These are phyloP conservation scores for Leccinum barrowsii DNA, from an alignment of 768 basidiomycete genomes.

Conservation along the genomic window DNA sequence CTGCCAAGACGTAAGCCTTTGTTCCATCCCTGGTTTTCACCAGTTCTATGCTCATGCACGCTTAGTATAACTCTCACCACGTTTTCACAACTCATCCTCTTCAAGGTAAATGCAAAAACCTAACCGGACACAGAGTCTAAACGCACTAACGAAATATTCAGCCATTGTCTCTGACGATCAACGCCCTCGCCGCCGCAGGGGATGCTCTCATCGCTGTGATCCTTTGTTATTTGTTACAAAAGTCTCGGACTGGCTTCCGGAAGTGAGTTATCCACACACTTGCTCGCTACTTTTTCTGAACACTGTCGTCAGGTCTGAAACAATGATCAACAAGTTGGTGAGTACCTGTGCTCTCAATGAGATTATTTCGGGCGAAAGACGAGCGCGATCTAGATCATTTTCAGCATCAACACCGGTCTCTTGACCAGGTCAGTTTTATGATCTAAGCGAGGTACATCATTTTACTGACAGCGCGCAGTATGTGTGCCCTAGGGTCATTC, in stretches of 20 bases:
- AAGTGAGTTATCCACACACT: constrained; percentile 23
- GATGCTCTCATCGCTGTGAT: constrained; percentile 50
- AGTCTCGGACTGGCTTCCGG: constrained; percentile 50
- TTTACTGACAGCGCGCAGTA: constrained; percentile 21
- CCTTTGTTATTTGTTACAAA: constrained; percentile 44
- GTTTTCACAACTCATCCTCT: constrained; percentile 38
- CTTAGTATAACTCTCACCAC: constrained; percentile 38
- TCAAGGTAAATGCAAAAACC: constrained; percentile 36
- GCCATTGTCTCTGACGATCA: constrained; percentile 47
- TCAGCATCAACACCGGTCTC: constrained; percentile 44
- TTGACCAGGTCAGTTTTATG: constrained; percentile 29
- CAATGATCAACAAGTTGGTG: constrained; percentile 46
- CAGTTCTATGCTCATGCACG: constrained; percentile 10
- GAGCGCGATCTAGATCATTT: constrained; percentile 40
- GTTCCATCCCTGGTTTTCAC: neutral
- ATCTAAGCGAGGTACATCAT: neutral
- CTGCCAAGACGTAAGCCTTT: constrained; percentile 33
- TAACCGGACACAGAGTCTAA: neutral
- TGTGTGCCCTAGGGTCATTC: constrained; percentile 56
- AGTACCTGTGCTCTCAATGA: neutral
- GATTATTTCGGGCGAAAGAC: neutral
- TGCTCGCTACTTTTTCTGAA: neutral
- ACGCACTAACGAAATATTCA: neutral
- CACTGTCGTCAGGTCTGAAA: constrained; percentile 36
- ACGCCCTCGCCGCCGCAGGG: constrained; percentile 44